phyloP scores from a whole-genome alignment of 140 eudicot species.

The Anethum foeniculum region DNA sequence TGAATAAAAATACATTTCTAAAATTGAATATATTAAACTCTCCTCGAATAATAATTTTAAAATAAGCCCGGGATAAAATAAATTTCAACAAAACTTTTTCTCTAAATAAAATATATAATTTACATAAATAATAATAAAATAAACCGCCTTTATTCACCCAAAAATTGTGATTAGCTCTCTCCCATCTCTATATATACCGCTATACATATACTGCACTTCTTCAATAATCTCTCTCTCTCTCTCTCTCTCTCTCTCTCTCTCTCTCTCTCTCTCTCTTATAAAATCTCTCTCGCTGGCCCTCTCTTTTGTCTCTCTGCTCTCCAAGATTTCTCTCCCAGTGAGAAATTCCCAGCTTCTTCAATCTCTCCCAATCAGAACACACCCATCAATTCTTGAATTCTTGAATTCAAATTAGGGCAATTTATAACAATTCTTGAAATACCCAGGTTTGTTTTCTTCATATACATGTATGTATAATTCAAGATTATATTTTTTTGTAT shows the following conservation, averaged over 20 bases:
- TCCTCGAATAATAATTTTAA: too few relatives aligned
- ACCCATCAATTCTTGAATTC: neutral
- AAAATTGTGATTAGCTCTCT: neutral
- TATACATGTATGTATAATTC: neutral
- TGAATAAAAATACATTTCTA: too few relatives aligned
- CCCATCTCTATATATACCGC: neutral
- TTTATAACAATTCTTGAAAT: neutral
- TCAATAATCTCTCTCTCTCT: neutral
- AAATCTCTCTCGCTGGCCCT: conserved; percentile 4
- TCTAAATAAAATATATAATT: too few relatives aligned
- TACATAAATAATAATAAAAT: neutral
- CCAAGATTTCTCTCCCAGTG: neutral
- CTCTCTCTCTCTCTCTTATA: neutral
- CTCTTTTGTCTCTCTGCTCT: neutral
- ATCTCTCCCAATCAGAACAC: neutral
- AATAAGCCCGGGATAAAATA: too few relatives aligned
- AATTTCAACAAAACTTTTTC: too few relatives aligned
- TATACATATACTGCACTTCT: neutral
- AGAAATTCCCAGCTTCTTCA: neutral
- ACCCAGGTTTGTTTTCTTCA: neutral
- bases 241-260: neutral
- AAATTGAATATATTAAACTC: too few relatives aligned
- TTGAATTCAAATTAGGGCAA: neutral
- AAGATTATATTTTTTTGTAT: neutral
- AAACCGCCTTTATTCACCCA: neutral